Evolutionary conservation across 306 rosid genomes (phyloP), one percentile per base, ranked within the genome.

Genomic region (Senna siamea): DNA sequence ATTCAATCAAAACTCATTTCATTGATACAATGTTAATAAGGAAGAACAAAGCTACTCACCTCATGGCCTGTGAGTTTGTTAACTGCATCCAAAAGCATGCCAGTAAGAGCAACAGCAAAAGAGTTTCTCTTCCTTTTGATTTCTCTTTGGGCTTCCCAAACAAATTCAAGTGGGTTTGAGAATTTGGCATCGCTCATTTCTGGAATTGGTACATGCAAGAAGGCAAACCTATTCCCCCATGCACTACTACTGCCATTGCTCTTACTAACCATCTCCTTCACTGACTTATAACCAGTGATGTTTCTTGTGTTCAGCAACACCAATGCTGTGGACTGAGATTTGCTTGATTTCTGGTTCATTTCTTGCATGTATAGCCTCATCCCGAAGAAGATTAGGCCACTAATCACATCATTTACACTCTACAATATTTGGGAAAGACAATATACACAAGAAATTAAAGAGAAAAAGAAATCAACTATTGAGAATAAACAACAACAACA

Each of bases 191-290:
- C 79, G 47, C 59, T 68, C 14, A 83, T 32, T 14, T 79, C 37
- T 15, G 92, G 90, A 55, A 88, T 85, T 18, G 86, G 63, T 0
- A 77, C 40, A 23, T 79, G 85, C 75, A 85, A 71, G 66, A 78
- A 80, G 8, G 86, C 69, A 64, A 83, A 75, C 57, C n/a, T 69
- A 22, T 88, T 88, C 0, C 92, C 92, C 89, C 92, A 88, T 11
- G 87, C 13, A 13, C 74, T 22, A 46, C 38, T 46, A 14, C 51
- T 46, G 1, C 44, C 22, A 26, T 76, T 48, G 23, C 12, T 77
- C 73, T 77, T 71, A 2, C 66, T 62, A 11, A 79, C 58, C 90
- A 88, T 88, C 51, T 88, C 92, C 70, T 80, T 55, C 1, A 81
- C 19, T 9, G 89, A 85, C 28, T 75, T 78, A 17, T 85, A 88